phyloP scores from a whole-genome alignment of 495 filamentous ascomycete species.

The Hypoxylon lenormandii region DNA sequence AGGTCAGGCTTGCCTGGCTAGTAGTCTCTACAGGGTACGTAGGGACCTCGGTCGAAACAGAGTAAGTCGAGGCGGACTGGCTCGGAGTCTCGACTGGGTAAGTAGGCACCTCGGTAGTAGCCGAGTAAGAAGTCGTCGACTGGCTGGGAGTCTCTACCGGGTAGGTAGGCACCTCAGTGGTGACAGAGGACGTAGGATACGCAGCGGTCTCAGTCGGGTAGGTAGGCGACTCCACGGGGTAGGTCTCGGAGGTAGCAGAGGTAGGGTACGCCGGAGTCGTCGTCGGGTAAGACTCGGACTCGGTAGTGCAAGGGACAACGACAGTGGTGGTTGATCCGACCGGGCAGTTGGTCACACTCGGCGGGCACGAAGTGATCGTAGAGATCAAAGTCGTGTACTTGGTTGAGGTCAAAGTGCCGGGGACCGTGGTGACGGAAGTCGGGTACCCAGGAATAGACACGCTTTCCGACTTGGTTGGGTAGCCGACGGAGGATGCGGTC shows the following conservation, averaged over 20 bases:
- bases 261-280: conserved; percentile 12
- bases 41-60: conserved; percentile 11
- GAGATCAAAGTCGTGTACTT: conserved; percentile 41
- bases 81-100: conserved; percentile 13
- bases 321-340: conserved; percentile 46
- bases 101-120: conserved; percentile 17
- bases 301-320: conserved; percentile 27
- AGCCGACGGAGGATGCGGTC: not conserved
- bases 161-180: conserved; percentile 21
- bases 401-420: conserved; percentile 23
- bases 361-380: conserved; percentile 64
- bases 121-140: conserved; percentile 30
- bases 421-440: conserved; percentile 1
- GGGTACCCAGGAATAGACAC: conserved; percentile 17
- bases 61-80: not conserved
- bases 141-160: conserved; percentile 16
- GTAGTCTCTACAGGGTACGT: conserved; percentile 9
- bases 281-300: conserved; percentile 31
- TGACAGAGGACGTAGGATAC: not conserved
- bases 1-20: conserved; percentile 21
- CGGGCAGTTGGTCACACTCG: conserved; percentile 66
- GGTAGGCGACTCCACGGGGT: conserved; percentile 17
- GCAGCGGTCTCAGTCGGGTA: conserved; percentile 4
- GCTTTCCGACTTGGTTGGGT: conserved; percentile 21
- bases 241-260: conserved; percentile 15